Conservation (phyloP, 169 alveolate genomes). For the Theileria parva region DNA sequence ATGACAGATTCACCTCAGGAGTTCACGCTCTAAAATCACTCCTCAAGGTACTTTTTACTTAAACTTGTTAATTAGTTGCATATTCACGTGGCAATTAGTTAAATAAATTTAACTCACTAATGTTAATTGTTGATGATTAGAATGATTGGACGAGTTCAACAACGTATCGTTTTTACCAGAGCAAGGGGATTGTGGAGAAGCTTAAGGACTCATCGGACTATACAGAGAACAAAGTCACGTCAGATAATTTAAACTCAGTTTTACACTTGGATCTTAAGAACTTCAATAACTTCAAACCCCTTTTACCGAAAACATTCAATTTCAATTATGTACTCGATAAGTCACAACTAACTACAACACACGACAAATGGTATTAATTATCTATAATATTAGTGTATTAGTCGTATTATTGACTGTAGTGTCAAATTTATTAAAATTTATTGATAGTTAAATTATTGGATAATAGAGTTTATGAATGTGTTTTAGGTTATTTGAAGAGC, state of each 20-base stretch:
- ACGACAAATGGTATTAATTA: constrained; percentile 51
- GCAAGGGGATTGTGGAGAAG: constrained; percentile 57
- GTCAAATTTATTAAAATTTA: too few species aligned
- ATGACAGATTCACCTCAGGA: constrained; percentile 44
- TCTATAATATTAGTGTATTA: neutral
- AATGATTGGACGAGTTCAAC: constrained; percentile 53
- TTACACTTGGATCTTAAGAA: constrained; percentile 18
- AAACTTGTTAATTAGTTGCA: neutral
- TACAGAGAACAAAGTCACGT: constrained; percentile 31
- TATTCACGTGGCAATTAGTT: neutral
- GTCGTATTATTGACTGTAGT: too few species aligned
- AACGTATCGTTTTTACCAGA: constrained; percentile 63
- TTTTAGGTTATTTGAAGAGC: constrained; percentile 56
- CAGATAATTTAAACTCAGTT: constrained; percentile 34
- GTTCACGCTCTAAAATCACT: constrained; percentile 46
- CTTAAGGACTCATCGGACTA: constrained; percentile 4
- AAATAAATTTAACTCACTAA: neutral
- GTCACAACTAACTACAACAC: constrained; percentile 5
- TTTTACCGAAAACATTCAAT: constrained; percentile 10
- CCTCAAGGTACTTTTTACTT: neutral
- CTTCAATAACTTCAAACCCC: constrained; percentile 35
- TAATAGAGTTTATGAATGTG: neutral
- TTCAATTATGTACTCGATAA: neutral
- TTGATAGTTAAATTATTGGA: neutral
- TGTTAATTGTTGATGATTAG: neutral